Conservation (phyloP, 177 flowering plant species). For the Vitis hybrid region DNA sequence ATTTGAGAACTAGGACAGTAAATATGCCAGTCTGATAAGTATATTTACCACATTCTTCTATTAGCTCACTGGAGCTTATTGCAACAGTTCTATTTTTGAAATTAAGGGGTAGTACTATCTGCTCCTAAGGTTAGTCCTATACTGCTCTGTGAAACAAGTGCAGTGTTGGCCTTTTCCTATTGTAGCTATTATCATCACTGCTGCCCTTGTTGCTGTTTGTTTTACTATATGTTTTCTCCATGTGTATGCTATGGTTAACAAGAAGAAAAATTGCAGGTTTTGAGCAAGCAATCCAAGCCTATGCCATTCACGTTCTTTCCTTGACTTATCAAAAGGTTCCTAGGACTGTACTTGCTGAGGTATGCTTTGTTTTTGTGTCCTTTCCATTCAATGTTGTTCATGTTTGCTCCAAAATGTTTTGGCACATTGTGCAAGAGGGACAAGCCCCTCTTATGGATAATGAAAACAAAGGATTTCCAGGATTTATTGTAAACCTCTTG, state of each 20-base stretch:
- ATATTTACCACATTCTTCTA: too few species aligned
- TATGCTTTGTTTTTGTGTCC: constrained; percentile 24
- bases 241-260: constrained; percentile 8
- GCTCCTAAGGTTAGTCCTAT: too few species aligned
- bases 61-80: too few species aligned
- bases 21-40: too few species aligned
- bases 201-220: not conserved
- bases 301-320: constrained; percentile 86
- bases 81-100: too few species aligned
- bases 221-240: not conserved
- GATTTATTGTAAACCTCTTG: too few species aligned
- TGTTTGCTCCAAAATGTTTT: not conserved
- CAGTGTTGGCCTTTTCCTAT: not conserved
- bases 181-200: not conserved
- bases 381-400: not conserved
- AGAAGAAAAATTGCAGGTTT: constrained; percentile 58
- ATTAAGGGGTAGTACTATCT: too few species aligned
- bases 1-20: too few species aligned
- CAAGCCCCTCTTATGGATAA: too few species aligned
- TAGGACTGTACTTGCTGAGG: constrained; percentile 92
- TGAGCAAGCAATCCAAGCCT: constrained; percentile 92
- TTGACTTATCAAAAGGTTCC: constrained; percentile 88
- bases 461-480: too few species aligned
- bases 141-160: too few species aligned
- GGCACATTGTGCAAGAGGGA: not conserved